Base-by-base conservation (phyloP, 23 red algal species). In the Gracilaria domingensis region DNA sequence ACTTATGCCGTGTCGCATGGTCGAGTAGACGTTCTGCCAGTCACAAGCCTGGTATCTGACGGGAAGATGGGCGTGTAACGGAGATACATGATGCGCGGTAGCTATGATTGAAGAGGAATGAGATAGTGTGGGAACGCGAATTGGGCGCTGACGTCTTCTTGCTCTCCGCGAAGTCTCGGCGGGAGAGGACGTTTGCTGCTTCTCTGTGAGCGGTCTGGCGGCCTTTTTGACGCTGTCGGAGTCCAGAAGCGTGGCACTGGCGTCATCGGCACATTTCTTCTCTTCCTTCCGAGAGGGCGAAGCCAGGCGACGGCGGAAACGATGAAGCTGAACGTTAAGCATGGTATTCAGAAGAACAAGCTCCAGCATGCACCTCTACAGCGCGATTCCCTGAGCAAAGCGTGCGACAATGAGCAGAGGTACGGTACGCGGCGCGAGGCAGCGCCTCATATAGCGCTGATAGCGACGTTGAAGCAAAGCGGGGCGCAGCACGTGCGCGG, bases 1-100 rank as follows among this genome's bases (percentile, higher is more conserved):
- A 67, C 85, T 90, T 23, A 96, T 67, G 66, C 94, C 94, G 36
- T 96, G 81, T 71, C 80, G 57, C 80, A 83, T 84, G 39, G 94
- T 96, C 1, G 94, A 96, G 79, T 96, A 96, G 0, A 91, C 64
- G 51, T 86, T 75, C 75, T 84, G 88, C 87, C 82, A 88, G 72
- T 89, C 77, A 25, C 85, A 96, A 4, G 50, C 44, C 8, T 73
- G 55, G 67, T 80, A 96, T 18, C 94, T 49, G 66, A 64, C 90
- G 26, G 94, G 94, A n/a, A 96, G 64, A 36, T 55, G 50, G 40
- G 88, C 40, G 40, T 84, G 81, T 21, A 95, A 32, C 7, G 69
- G 69, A 14, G 69, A 40, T n/a, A 75, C 69, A 45, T 45, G 2
- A 32, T 75, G 37, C 18, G 35, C 35, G 4, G 69, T 45, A 16